Conservation (phyloP, 306 rosid species). For the Prunus kanzakura region DNA sequence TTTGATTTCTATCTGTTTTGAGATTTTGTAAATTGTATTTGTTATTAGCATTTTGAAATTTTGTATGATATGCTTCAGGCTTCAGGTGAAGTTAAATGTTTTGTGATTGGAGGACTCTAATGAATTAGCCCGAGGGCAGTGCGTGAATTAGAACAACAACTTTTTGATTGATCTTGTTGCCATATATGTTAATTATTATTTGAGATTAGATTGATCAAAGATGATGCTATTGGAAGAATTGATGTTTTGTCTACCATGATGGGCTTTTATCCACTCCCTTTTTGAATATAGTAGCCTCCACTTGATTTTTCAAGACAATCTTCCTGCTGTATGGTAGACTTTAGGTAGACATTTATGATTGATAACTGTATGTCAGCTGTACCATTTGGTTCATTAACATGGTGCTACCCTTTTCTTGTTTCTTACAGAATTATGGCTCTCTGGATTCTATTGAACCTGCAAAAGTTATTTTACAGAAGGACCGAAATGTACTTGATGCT, state of each 20-base stretch:
- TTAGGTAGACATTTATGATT: neutral
- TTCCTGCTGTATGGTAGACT: neutral
- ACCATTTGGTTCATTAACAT: conserved; percentile 11
- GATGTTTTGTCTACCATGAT: neutral
- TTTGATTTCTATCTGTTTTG: neutral
- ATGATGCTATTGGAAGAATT: neutral
- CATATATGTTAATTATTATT: neutral
- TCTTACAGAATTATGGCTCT: conserved; percentile 62
- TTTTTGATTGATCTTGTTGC: neutral
- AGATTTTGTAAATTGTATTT: neutral
- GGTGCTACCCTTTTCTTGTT: conserved; percentile 10
- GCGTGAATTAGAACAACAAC: neutral
- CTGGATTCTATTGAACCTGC: conserved; percentile 67
- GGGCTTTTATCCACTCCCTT: neutral
- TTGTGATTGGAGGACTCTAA: neutral
- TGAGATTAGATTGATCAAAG: neutral
- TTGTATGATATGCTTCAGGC: neutral
- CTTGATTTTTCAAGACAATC: neutral
- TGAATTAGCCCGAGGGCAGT: neutral
- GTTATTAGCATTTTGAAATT: neutral
- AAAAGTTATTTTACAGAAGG: conserved; percentile 53
- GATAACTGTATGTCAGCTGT: neutral
- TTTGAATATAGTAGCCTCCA: neutral
- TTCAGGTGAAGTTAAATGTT: neutral
- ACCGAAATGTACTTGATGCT: conserved; percentile 41